Percentiles rank a stretch among this genome's conserved stretches.
Conservation (phyloP, 2,329 filamentous ascomycete genomes). For the Monilinia polystroma region DNA sequence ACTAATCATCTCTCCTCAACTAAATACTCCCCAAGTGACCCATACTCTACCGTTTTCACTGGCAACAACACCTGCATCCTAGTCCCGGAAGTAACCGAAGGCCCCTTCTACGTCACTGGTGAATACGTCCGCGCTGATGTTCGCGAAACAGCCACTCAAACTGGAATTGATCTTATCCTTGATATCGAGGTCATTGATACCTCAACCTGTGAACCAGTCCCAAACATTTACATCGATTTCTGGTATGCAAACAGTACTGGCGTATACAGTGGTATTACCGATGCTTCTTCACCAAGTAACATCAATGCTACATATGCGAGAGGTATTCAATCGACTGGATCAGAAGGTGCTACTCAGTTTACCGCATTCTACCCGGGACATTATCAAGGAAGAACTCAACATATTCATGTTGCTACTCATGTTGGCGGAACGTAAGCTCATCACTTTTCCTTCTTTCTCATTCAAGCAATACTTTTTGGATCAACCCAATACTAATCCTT, state of each 20-base stretch:
- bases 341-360: constrained; percentile 46
- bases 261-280: constrained; percentile 50
- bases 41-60: constrained; percentile 35
- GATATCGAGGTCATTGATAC: constrained; percentile 56
- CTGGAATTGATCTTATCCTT: constrained; percentile 40
- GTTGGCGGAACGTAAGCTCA: constrained; percentile 38
- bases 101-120: constrained; percentile 49
- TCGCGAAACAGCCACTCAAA: constrained; percentile 35
- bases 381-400: constrained; percentile 47
- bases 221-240: constrained; percentile 51
- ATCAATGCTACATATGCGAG: constrained; percentile 45
- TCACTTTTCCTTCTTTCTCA: neutral
- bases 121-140: constrained; percentile 52
- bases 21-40: constrained; percentile 41
- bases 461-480: neutral
- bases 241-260: constrained; percentile 51
- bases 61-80: constrained; percentile 39
- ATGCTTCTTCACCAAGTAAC: constrained; percentile 42
- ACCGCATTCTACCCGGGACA: constrained; percentile 48
- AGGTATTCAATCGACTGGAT: constrained; percentile 45
- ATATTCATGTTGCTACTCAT: constrained; percentile 52
- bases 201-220: constrained; percentile 52
- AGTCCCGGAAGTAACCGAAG: constrained; percentile 40
- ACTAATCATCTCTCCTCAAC: constrained; percentile 28
- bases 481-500: neutral